A percentile compares a stretch with the other conserved stretches of the same genome.
Evolutionary conservation across 805 yeast species (phyloP).

Genomic region (Candida khao-thaluensis): DNA sequence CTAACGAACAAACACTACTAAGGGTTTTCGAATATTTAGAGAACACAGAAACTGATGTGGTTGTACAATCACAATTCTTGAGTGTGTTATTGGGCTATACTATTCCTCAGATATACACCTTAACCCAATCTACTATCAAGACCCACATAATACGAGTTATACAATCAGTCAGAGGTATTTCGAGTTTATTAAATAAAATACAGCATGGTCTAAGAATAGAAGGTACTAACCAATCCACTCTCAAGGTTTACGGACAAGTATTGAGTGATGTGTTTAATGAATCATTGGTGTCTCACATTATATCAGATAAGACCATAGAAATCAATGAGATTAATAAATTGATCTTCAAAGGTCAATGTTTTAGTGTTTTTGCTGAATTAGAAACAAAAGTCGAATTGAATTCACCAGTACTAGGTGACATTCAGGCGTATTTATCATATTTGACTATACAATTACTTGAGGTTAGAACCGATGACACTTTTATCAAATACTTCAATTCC

Average conservation of each 20-base stretch:
- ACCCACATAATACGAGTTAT: conserved; percentile 15
- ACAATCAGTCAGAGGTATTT: conserved; percentile 29
- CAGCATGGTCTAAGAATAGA: conserved; percentile 1
- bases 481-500: conserved; percentile 20
- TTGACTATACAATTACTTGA: conserved; percentile 8
- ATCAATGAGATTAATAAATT: conserved; percentile 36
- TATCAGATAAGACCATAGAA: conserved; percentile 11
- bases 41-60: not conserved
- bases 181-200: conserved; percentile 27
- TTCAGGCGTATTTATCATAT: conserved; percentile 7
- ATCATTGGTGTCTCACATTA: conserved; percentile 4
- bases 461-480: not conserved
- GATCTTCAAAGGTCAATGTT: conserved; percentile 33
- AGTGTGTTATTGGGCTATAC: conserved; percentile 19
- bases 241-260: conserved; percentile 2
- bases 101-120: conserved; percentile 29
- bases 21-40: not conserved
- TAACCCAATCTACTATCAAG: conserved; percentile 16
- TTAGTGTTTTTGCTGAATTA: conserved; percentile 26
- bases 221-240: not conserved
- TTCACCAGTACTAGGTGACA: not conserved
- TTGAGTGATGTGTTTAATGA: conserved; percentile 10
- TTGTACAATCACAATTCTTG: not conserved
- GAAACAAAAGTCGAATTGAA: not conserved
- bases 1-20: not conserved